Evolutionary conservation across 2,329 filamentous ascomycete species (phyloP), one percentile per base, ranked within the genome.

Genomic region (Colletotrichum godetiae): DNA sequence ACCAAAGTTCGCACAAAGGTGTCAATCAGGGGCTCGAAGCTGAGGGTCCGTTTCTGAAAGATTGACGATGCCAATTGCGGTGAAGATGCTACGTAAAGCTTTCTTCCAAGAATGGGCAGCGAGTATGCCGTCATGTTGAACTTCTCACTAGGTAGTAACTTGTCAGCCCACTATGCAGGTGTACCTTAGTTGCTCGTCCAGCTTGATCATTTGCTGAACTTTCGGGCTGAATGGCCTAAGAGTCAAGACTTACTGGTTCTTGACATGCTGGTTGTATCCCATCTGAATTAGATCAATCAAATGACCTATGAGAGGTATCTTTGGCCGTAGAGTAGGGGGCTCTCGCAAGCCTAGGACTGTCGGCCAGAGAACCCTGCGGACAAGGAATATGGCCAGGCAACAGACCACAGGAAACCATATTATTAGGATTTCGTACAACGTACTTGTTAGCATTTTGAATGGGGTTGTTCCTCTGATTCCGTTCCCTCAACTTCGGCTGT

Each of bases 291-390:
- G 79, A 12, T 83, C 83, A 37, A 88, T 77, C 24, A 87, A 78
- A 75, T 88, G 86, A 2, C 86, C 86, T 53, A 88, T 74, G 35
- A 84, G 78, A 0, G 86, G 86, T 53, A 88, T 79, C 15, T 61
- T 78, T 2, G 83, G 79, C 24, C 80, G 80, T 24, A 87, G 37
- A 0, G 83, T 68, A 4, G 85, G 84, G 10, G 86, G 86, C 70
- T 88, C 86, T 64, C 78, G 77, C 11, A 80, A 78, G 65, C 81
- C 19, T n/a, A 11, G 8, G 19, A 49, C 19, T 19, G 19, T 49
- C n/a, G 42, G 19, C 42, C 42, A 49, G 42, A 46, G 42, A 19
- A 22, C 42, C n/a, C 3, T 49, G 10, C 42, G 42, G 8, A 49
- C 42, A 22, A 49, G 42, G 7, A 22, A 49, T 22, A 22, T 22